phyloP scores from a whole-genome alignment of 306 rosid species.

The Cicer chorassanicum region DNA sequence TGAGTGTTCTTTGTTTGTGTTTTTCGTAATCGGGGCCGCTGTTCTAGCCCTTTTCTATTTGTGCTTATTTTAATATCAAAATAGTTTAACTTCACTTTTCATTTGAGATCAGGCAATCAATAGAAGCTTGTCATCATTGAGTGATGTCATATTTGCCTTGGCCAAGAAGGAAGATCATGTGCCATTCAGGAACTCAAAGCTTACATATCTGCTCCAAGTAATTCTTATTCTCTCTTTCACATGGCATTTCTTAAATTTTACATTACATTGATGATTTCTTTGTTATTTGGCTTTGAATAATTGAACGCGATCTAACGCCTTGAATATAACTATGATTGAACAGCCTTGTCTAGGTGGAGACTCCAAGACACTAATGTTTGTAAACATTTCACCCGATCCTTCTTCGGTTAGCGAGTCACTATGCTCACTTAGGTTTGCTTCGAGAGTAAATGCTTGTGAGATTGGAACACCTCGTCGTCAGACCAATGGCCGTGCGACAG shows the following conservation, averaged over 20 bases:
- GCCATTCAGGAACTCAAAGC: conserved; percentile 96
- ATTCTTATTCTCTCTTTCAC: conserved; percentile 35
- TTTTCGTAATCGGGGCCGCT: no score
- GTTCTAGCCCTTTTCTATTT: background rate
- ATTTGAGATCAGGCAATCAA: conserved; percentile 76
- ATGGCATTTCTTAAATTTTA: background rate
- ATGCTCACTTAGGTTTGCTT: conserved; percentile 94
- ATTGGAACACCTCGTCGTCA: conserved; percentile 91
- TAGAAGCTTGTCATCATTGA: conserved; percentile 84
- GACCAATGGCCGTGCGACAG: conserved; percentile 62
- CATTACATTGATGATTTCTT: conserved; percentile 1
- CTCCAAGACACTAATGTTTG: conserved; percentile 94
- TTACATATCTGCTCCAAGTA: conserved; percentile 98
- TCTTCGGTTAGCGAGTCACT: conserved; percentile 83
- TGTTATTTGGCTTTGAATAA: conserved; percentile 6
- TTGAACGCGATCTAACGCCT: conserved; percentile 41
- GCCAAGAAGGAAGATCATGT: conserved; percentile 97
- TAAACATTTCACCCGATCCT: conserved; percentile 85
- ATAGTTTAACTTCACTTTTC: conserved; percentile 30
- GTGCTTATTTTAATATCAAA: conserved; percentile 28
- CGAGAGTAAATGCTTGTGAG: conserved; percentile 95
- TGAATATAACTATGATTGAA: conserved; percentile 41
- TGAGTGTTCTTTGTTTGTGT: no score
- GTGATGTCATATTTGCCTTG: conserved; percentile 93
- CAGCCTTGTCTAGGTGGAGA: conserved; percentile 99